These are phyloP conservation scores for Choanephora cucurbitarum DNA, from an alignment of 371 early-diverging fungal genomes.

Conservation along the genomic window DNA sequence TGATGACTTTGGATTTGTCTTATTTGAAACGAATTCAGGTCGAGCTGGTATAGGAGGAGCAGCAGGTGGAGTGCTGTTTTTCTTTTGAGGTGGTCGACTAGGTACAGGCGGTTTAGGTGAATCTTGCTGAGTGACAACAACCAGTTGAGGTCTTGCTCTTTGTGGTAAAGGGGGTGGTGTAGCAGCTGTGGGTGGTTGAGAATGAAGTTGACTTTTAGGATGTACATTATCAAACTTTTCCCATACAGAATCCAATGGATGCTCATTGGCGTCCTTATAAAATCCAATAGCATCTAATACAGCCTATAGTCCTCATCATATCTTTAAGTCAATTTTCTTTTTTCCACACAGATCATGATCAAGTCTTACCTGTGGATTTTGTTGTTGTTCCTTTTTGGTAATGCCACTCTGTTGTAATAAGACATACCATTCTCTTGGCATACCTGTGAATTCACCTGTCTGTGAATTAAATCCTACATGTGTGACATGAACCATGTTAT, in stretches of 20 bases:
- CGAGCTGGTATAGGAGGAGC: constrained; percentile 38
- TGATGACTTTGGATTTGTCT: constrained; percentile 27
- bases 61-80: constrained; percentile 5
- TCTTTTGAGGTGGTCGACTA: constrained; percentile 6
- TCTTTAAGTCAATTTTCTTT: too few relatives aligned
- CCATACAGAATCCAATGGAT: constrained; percentile 79
- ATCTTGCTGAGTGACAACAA: constrained; percentile 13
- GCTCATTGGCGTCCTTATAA: constrained; percentile 73
- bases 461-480: constrained; percentile 91
- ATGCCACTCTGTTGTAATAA: constrained; percentile 91
- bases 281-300: constrained; percentile 94
- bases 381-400: constrained; percentile 90
- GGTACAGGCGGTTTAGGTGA: constrained; percentile 21
- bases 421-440: constrained; percentile 92
- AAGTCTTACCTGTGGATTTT: constrained; percentile 89
- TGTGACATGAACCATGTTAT: constrained; percentile 94
- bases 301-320: constrained; percentile 57
- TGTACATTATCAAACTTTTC: constrained; percentile 80
- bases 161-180: constrained; percentile 36
- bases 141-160: constrained; percentile 24
- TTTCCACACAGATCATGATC: too few relatives aligned
- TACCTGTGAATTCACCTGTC: constrained; percentile 90
- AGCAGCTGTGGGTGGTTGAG: not conserved
- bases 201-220: constrained; percentile 21
- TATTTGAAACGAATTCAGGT: constrained; percentile 32